phyloP scores from a whole-genome alignment of 805 yeast species.

The Ascoidea asiatica region DNA sequence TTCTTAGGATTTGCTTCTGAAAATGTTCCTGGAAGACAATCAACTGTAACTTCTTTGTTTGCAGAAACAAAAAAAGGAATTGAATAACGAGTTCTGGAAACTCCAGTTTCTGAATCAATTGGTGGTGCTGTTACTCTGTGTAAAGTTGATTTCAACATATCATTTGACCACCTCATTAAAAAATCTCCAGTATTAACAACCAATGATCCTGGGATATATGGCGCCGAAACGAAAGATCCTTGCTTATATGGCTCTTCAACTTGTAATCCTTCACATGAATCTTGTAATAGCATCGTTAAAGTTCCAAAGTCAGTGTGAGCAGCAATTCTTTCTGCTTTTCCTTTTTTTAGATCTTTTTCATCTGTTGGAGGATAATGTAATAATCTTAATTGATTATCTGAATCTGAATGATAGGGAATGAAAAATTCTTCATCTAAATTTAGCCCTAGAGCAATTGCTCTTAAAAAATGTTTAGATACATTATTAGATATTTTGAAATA shows the following conservation, averaged over 20 bases:
- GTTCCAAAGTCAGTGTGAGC: constrained; percentile 18
- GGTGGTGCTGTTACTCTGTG: constrained; percentile 16
- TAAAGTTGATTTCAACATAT: constrained; percentile 14
- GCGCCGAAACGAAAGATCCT: constrained; percentile 13
- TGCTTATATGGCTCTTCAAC: constrained; percentile 12
- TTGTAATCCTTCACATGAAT: constrained; percentile 15
- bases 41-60: constrained; percentile 13
- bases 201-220: constrained; percentile 11
- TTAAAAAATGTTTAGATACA: constrained; percentile 10
- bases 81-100: constrained; percentile 14
- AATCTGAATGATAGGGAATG: constrained; percentile 12
- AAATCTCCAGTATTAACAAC: constrained; percentile 15
- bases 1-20: constrained; percentile 14
- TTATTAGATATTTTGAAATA: constrained; percentile 11
- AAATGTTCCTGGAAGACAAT: constrained; percentile 15
- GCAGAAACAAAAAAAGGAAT: constrained; percentile 17
- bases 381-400: constrained; percentile 14
- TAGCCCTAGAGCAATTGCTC: constrained; percentile 15
- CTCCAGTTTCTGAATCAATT: constrained; percentile 10
- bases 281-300: constrained; percentile 15
- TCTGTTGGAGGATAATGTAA: constrained; percentile 16
- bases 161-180: constrained; percentile 16
- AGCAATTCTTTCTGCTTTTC: constrained; percentile 16
- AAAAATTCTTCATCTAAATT: constrained; percentile 13
- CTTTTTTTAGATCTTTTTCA: constrained; percentile 8